Evolutionary conservation across 352 stramenopile genomes (phyloP), one percentile per base, ranked within the genome.

Genomic region (Globisporangium lucens): DNA sequence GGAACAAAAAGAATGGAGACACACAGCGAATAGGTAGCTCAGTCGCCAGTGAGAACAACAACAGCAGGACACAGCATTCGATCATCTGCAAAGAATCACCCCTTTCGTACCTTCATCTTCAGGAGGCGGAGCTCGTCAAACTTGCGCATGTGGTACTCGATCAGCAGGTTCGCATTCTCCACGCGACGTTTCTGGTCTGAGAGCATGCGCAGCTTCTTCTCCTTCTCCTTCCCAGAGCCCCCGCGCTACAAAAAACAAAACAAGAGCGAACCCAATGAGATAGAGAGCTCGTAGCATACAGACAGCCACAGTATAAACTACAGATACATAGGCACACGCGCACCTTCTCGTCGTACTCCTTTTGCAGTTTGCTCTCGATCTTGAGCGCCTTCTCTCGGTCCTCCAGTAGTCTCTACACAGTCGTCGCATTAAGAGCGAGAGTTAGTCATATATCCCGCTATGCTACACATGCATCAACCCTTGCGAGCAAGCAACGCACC

Each of bases 311-410:
- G 12, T 17, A 46, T 15, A 46, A 46, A 12, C 38, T 17, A 6
- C 38, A 46, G 1, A 46, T 17, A 17, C 38, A 46, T 4, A 46
- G 12, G 12, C 10, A n/a, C 51, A 38, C 33, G 20, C 10, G n/a
- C 35, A 67, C 61, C 51, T 67, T 67, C 24, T 91, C 85, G 20
- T 94, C 83, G 46, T 88, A 89, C 66, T 95, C 87, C 53, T 85
- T 89, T 53, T 94, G 83, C 12, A 95, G 65, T 57, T 93, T 93
- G 1, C 61, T 61, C 27, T 92, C 79, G 35, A 90, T 90, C 73
- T 93, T 94, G 46, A 91, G 74, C 4, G 80, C 81, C 61, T 94
- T 95, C 17, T 94, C 87, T 0, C 87, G 78, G 66, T 95, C 87
- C 56, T 94, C 87, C 33, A 94, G 58, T n/a, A 95, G 60, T 35